Conservation (phyloP, 192 early-diverging fungal genomes). For the Linnemannia elongata region DNA sequence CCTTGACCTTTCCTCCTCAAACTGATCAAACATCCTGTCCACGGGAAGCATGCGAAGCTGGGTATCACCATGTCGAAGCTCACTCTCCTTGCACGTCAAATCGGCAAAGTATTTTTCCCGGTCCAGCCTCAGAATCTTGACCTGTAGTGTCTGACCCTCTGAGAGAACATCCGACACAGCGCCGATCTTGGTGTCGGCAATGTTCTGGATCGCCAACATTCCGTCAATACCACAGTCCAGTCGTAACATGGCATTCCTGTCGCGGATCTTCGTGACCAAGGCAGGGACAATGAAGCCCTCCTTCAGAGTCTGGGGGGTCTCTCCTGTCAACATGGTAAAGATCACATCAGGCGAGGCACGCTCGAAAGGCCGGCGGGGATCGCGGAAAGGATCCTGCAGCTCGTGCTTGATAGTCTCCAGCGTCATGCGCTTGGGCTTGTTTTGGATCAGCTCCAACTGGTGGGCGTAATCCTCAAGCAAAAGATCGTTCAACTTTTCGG, state of each 20-base stretch:
- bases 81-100: conserved; percentile 75
- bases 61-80: conserved; percentile 63
- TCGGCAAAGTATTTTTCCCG: conserved; percentile 82
- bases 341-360: conserved; percentile 70
- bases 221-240: conserved; percentile 89
- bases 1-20: conserved; percentile 45
- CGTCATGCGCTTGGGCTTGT: conserved; percentile 85
- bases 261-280: conserved; percentile 77
- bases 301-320: conserved; percentile 78
- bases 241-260: conserved; percentile 80
- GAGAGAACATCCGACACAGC: conserved; percentile 70
- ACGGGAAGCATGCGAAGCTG: conserved; percentile 64
- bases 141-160: conserved; percentile 80
- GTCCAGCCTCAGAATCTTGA: conserved; percentile 86
- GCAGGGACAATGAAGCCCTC: conserved; percentile 78
- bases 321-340: conserved; percentile 90
- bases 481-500: conserved; percentile 87
- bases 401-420: conserved; percentile 91
- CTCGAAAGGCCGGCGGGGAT: conserved; percentile 75
- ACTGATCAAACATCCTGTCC: conserved; percentile 68
- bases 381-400: conserved; percentile 84
- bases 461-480: conserved; percentile 92
- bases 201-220: conserved; percentile 76
- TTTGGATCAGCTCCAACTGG: conserved; percentile 79
- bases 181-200: conserved; percentile 69